Base-by-base conservation (phyloP, 257 asterid species). In the Apocynum venetum region DNA sequence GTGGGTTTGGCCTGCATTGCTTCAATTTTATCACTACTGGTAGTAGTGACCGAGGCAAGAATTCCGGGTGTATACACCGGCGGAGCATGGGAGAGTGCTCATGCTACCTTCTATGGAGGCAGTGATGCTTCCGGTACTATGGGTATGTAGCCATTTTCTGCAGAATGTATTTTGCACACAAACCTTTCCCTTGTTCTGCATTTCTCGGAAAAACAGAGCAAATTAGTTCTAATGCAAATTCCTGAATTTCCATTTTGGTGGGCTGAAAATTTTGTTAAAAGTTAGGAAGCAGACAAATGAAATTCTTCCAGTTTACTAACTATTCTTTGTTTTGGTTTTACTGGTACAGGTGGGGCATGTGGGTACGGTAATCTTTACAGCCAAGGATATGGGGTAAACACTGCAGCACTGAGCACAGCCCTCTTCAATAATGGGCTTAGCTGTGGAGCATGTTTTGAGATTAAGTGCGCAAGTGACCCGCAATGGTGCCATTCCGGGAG, bases 81-180 rank as follows among this genome's bases (percentile, higher is more conserved):
- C 59, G 93, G 90, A n/a, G 80, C 74, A 0, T 91, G 96, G 96
- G 83, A 89, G 74, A 72, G 73, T 51, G 97, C 97, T 66, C 97
- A 92, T 80, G 97, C 97, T 74, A 92, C 97, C 17, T 92, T 92
- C 85, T 92, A 92, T 75, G 97, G 97, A 3, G 97, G 97, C 51
- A 88, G 95, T 72, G 95, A 91, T 72, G 97, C 96, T 77, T 92
- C 97, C 77, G 97, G 97, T 73, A 92, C 97, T 8, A 92, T 92
- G 97, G 97, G 97, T 92, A 85, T 8, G 83, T 48, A 73, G 11
- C 65, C n/a, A n/a, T 67, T 43, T 44, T 10, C 12, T 43, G 11
- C 25, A 67, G 15, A 67, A 15, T 67, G 51, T 65, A 25, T 12
- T 65, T 65, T 13, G 4, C 9, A 6, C 4, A 6, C 3, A 1